These are phyloP conservation scores for Tylopilus sp. DNA, from an alignment of 768 basidiomycete species.

Conservation along the genomic window DNA sequence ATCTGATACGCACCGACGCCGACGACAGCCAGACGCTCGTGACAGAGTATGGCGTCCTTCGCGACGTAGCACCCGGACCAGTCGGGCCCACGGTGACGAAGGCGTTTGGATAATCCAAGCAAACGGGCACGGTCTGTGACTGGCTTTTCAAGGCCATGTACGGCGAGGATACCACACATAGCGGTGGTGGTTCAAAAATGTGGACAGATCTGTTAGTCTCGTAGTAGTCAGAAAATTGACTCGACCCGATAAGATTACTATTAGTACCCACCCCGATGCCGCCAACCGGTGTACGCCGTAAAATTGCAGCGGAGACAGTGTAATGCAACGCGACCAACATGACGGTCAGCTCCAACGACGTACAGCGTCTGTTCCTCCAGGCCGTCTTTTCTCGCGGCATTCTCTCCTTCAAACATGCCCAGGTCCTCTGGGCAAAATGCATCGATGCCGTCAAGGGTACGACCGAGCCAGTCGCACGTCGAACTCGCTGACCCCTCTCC, in stretches of 20 bases:
- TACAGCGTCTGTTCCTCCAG: slow-evolving; percentile 76
- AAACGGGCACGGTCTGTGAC: slow-evolving; percentile 63
- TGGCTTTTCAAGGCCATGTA: slow-evolving; percentile 76
- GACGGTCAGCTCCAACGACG: slow-evolving; percentile 56
- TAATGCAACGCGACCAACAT: slow-evolving; percentile 4
- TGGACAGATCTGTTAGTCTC: neutral
- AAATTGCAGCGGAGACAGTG: no score
- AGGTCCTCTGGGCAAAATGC: slow-evolving; percentile 64
- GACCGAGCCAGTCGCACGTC: neutral
- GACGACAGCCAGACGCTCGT: slow-evolving; percentile 96
- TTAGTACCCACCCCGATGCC: neutral
- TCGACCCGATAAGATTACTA: neutral
- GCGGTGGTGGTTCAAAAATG: no score
- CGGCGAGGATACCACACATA: slow-evolving; percentile 94
- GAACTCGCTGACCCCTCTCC: slow-evolving; percentile 1
- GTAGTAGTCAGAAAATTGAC: neutral
- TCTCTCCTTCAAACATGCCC: slow-evolving; percentile 61
- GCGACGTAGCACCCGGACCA: slow-evolving; percentile 97
- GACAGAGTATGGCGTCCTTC: slow-evolving; percentile 77
- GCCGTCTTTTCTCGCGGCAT: slow-evolving; percentile 68
- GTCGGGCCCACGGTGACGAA: slow-evolving; percentile 94
- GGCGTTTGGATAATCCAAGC: slow-evolving; percentile 84
- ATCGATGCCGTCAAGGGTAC: slow-evolving; percentile 65
- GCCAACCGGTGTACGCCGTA: no score
- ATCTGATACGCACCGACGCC: slow-evolving; percentile 74